These are phyloP conservation scores for Rhizophagus clarus DNA, from an alignment of 192 early-diverging fungal species.

Conservation along the genomic window DNA sequence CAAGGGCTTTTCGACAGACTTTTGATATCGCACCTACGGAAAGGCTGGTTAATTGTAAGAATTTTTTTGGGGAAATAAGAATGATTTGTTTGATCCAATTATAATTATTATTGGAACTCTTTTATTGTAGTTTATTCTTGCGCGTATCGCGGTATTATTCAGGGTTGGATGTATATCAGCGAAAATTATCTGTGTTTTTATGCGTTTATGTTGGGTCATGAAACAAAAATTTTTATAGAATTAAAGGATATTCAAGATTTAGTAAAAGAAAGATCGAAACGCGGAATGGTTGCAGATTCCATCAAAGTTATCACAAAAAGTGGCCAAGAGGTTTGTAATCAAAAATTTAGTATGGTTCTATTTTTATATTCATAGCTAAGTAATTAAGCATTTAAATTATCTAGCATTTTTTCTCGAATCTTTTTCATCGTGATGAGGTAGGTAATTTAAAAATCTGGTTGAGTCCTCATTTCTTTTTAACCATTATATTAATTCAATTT, in stretches of 20 bases:
- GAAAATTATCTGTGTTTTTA: slow-evolving; percentile 94
- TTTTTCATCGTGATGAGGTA: slow-evolving; percentile 95
- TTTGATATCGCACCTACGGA: slow-evolving; percentile 83
- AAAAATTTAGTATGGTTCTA: neutral
- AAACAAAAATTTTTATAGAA: slow-evolving; percentile 90
- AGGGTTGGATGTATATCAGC: slow-evolving; percentile 98
- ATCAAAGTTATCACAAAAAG: slow-evolving; percentile 86
- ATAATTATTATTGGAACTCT: neutral
- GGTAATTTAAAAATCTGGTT: slow-evolving; percentile 11
- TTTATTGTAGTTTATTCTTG: slow-evolving; percentile 79
- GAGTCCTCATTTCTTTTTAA: neutral
- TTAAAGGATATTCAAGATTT: slow-evolving; percentile 92
- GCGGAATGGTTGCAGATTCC: slow-evolving; percentile 86
- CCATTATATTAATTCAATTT: neutral
- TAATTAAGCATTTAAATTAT: slow-evolving; percentile 5
- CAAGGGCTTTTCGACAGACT: slow-evolving; percentile 84
- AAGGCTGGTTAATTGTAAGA: slow-evolving; percentile 85
- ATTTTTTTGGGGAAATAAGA: neutral
- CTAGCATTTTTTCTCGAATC: slow-evolving; percentile 87
- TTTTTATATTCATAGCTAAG: neutral
- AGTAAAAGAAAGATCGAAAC: slow-evolving; percentile 85
- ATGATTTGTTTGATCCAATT: neutral
- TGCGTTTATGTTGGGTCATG: slow-evolving; percentile 89
- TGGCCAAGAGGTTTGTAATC: slow-evolving; percentile 63
- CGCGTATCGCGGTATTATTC: slow-evolving; percentile 81